phyloP scores from a whole-genome alignment of 2,329 filamentous ascomycete species.

The Pezicula carpinea region DNA sequence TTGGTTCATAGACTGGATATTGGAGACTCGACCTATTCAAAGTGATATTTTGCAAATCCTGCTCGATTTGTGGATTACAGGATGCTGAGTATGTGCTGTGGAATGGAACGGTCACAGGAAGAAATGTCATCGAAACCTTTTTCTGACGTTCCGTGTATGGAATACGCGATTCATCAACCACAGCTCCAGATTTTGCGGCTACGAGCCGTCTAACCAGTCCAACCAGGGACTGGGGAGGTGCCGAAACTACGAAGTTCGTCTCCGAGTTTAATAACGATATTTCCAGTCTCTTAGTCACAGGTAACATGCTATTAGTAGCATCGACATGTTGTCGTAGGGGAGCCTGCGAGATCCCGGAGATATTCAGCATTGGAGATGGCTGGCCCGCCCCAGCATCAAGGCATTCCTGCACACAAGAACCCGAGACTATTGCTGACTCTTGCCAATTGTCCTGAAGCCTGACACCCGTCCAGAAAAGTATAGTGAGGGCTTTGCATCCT shows the following conservation, averaged over 20 bases:
- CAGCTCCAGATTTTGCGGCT: constrained; percentile 91
- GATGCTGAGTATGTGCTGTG: constrained; percentile 89
- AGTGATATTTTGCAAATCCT: constrained; percentile 74
- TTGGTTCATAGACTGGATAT: constrained; percentile 83
- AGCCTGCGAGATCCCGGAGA: constrained; percentile 78
- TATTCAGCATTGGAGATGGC: constrained; percentile 93
- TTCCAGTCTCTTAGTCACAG: constrained; percentile 81
- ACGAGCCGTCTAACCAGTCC: constrained; percentile 88
- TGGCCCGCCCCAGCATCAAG: constrained; percentile 84
- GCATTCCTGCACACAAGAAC: constrained; percentile 82
- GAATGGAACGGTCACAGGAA: constrained; percentile 94
- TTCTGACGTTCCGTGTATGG: constrained; percentile 91
- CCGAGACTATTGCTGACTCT: constrained; percentile 75
- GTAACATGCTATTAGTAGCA: constrained; percentile 89
- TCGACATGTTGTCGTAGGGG: constrained; percentile 93
- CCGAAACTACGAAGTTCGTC: constrained; percentile 90
- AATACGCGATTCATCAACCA: constrained; percentile 84
- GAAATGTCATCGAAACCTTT: constrained; percentile 89
- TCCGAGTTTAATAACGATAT: constrained; percentile 95
- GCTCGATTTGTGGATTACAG: constrained; percentile 73
- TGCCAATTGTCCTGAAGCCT: constrained; percentile 95
- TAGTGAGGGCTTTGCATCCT: constrained; percentile 72
- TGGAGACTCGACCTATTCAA: constrained; percentile 70
- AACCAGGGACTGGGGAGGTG: constrained; percentile 87
- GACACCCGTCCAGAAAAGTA: constrained; percentile 96